Base-by-base conservation (phyloP, 2,329 filamentous ascomycete genomes). In the Aspergillus sp. region DNA sequence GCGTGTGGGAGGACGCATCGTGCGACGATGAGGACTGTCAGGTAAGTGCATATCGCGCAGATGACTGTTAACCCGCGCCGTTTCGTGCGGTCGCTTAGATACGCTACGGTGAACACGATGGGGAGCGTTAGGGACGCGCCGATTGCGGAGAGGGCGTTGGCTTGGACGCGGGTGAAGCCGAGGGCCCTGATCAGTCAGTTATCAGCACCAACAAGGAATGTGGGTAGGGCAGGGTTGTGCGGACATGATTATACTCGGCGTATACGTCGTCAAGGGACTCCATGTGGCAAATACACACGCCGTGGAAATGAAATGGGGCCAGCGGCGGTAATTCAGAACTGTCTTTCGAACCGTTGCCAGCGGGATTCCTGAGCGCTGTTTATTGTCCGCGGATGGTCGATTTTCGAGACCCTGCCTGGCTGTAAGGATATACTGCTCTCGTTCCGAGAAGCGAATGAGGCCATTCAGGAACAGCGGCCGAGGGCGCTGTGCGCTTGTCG, bases 221-320 rank as follows among this genome's bases (percentile, higher is more conserved):
- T 45, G 15, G 9, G 43, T 3, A 45, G 19, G 2, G n/a, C n/a
- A 45, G 13, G 17, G 8, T 8, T 19, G 2, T 30, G n/a, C 25
- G 25, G 34, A 71, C 71, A 77, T 76, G 5, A 61, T 64, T 2
- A 71, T 69, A 34, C 62, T 70, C 2, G 82, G 83, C 0, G 82
- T 84, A 62, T 84, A 85, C 0, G 82, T 84, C 0, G 80, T 84
- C 9, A 84, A 68, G 0, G 83, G 80, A 8, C 80, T 81, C 82
- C 82, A 85, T 0, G 82, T 84, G 1, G 82, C 81, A 61, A 85
- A 85, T 4, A 83, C 81, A 19, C 76, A 78, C 52, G 82, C 83
- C 0, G 82, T 83, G 4, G 80, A 79, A 31, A 84, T 68, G 59
- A 82, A 84, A 55, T 82, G 80, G 6, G 77, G 80, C 82, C 81